phyloP scores from a whole-genome alignment of 148 eudicot species.

The Bassia scoparia region DNA sequence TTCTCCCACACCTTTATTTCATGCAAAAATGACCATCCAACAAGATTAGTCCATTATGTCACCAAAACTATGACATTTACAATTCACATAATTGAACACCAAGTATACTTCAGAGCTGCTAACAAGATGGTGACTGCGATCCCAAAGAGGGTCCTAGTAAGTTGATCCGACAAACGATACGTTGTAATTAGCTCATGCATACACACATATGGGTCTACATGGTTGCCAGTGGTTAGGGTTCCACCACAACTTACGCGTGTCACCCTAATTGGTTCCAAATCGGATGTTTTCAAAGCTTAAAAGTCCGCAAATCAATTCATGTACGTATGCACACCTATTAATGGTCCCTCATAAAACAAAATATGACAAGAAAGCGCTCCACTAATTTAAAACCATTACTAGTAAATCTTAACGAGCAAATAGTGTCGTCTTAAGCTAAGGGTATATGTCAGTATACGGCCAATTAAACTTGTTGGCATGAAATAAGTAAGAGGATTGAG shows the following conservation, averaged over 20 bases:
- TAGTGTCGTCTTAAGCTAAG: too few relatives aligned
- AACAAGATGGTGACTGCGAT: constrained; percentile 6
- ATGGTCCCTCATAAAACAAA: neutral
- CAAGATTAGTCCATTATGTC: constrained; percentile 3
- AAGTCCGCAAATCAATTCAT: too few relatives aligned
- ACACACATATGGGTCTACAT: neutral
- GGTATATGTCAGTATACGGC: neutral
- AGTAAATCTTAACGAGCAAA: too few relatives aligned
- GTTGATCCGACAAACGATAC: neutral
- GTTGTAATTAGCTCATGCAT: too few relatives aligned
- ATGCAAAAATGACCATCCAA: neutral
- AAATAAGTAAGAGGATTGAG: neutral
- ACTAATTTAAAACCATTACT: too few relatives aligned
- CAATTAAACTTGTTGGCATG: neutral
- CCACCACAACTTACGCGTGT: constrained; percentile 12
- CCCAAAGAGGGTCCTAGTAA: neutral
- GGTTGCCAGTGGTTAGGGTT: constrained; percentile 14
- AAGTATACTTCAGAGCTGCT: neutral
- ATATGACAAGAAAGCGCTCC: too few relatives aligned
- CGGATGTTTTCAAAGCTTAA: neutral
- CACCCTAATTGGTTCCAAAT: neutral
- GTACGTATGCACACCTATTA: too few relatives aligned
- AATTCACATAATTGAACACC: too few relatives aligned
- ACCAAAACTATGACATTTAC: neutral
- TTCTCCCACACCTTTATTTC: constrained; percentile 16